Evolutionary conservation across 1,284 basidiomycete genomes (phyloP).

Genomic region (Malassezia arunalokei): DNA sequence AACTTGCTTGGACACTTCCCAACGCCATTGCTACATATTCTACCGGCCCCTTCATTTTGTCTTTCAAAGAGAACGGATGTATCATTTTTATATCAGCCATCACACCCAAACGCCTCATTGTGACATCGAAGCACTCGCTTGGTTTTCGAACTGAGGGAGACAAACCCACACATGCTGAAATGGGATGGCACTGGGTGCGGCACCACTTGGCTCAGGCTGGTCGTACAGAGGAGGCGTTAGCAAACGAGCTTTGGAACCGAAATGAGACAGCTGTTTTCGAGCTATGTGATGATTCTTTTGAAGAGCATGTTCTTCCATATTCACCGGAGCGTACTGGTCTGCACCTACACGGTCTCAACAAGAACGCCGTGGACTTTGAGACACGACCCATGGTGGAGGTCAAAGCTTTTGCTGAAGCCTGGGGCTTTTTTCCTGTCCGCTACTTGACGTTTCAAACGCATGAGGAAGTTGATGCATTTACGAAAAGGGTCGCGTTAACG

Average conservation of each 20-base stretch:
- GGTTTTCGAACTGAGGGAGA: conserved; percentile 17
- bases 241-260: conserved; percentile 62
- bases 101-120: conserved; percentile 60
- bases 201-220: conserved; percentile 58
- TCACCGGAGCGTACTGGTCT: conserved; percentile 71
- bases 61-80: conserved; percentile 93
- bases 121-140: conserved; percentile 72
- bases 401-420: conserved; percentile 63
- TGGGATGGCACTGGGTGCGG: conserved; percentile 69
- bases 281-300: conserved; percentile 94
- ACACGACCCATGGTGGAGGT: conserved; percentile 57
- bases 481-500: conserved; percentile 59
- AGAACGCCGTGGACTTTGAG: conserved; percentile 58
- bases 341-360: conserved; percentile 74
- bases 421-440: conserved; percentile 78
- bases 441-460: conserved; percentile 57
- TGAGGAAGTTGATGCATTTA: conserved; percentile 61
- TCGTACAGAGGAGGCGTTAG: conserved; percentile 63
- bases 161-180: conserved; percentile 56
- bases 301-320: conserved; percentile 88
- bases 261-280: conserved; percentile 68
- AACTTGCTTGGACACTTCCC: conserved; percentile 75
- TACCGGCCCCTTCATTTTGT: conserved; percentile 68
- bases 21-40: conserved; percentile 52
- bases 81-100: conserved; percentile 91